A percentile compares a stretch with the other conserved stretches of the same genome.
These are phyloP conservation scores for Kazachstania bromeliacearum DNA, from an alignment of 805 yeast species.

Conservation along the genomic window DNA sequence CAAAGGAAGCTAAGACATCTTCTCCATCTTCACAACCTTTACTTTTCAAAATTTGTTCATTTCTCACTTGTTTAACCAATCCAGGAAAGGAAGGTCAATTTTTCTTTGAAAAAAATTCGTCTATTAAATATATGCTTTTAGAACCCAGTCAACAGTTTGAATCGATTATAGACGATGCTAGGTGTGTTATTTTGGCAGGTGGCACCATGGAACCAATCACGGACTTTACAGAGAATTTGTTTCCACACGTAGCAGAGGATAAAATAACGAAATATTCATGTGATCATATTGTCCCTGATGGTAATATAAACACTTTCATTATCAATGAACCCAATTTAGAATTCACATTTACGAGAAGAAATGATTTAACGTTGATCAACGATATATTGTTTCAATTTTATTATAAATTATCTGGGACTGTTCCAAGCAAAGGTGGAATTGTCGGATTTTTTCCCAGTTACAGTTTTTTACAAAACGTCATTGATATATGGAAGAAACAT, in stretches of 20 bases:
- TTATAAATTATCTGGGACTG: slow-evolving; percentile 16
- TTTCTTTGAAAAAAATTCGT: slow-evolving; percentile 40
- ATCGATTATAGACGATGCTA: slow-evolving; percentile 53
- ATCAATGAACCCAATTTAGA: slow-evolving; percentile 38
- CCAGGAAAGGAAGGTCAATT: slow-evolving; percentile 75
- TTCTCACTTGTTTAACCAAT: slow-evolving; percentile 55
- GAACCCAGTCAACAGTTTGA: slow-evolving; percentile 70
- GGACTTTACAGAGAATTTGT: slow-evolving; percentile 59
- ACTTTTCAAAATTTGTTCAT: slow-evolving; percentile 55
- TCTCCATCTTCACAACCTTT: slow-evolving; percentile 35
- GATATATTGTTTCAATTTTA: slow-evolving; percentile 35
- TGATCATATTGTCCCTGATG: slow-evolving; percentile 73
- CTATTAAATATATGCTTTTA: slow-evolving; percentile 59
- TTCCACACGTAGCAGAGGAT: slow-evolving; percentile 43
- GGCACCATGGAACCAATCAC: slow-evolving; percentile 89
- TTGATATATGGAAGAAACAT: slow-evolving; percentile 41
- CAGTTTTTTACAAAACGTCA: slow-evolving; percentile 48
- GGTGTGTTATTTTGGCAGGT: slow-evolving; percentile 75
- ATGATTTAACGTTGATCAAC: slow-evolving; percentile 35
- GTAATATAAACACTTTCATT: slow-evolving; percentile 54
- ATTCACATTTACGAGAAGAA: slow-evolving; percentile 62
- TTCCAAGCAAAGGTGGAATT: slow-evolving; percentile 57
- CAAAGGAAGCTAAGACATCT: slow-evolving; percentile 1
- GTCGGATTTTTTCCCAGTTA: slow-evolving; percentile 85
- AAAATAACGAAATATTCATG: slow-evolving; percentile 54